These are phyloP conservation scores for Leccinellum rugosiceps DNA, from an alignment of 768 basidiomycete species.

Conservation along the genomic window DNA sequence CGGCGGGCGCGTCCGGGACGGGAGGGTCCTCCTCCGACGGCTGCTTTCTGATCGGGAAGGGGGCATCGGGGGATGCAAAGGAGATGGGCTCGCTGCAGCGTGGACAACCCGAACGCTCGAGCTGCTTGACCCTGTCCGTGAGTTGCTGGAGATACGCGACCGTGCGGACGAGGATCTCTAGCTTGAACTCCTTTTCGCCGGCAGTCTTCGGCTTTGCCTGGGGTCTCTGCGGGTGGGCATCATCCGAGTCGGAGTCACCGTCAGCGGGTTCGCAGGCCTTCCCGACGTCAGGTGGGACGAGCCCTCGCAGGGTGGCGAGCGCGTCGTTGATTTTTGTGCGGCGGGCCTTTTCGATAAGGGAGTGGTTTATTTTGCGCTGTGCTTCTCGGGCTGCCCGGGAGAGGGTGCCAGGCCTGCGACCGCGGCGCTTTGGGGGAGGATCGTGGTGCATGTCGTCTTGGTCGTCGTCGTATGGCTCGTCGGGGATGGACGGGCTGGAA, in stretches of 20 bases:
- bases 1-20: background rate
- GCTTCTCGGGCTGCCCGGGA: constrained; percentile 80
- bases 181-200: constrained; percentile 86
- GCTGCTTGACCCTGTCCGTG: constrained; percentile 47
- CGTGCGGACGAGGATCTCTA: constrained; percentile 84
- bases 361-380: constrained; percentile 90
- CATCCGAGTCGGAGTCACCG: constrained; percentile 33
- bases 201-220: constrained; percentile 32
- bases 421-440: constrained; percentile 54
- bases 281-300: constrained; percentile 66
- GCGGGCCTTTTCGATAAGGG: constrained; percentile 89
- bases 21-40: background rate
- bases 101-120: constrained; percentile 34
- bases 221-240: constrained; percentile 26
- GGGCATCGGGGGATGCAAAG: background rate
- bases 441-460: constrained; percentile 11
- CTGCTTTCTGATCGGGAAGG: background rate
- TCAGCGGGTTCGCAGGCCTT: constrained; percentile 26
- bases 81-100: constrained; percentile 22
- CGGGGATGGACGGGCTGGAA: constrained; percentile 16
- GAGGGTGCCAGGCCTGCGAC: constrained; percentile 66
- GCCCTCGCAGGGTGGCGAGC: constrained; percentile 66
- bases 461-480: constrained; percentile 25
- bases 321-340: constrained; percentile 97
- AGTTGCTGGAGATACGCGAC: constrained; percentile 77